A percentile compares a stretch with the other conserved stretches of the same genome.
These are phyloP conservation scores for Angophora floribunda DNA, from an alignment of 345 rosid species.

Conservation along the genomic window DNA sequence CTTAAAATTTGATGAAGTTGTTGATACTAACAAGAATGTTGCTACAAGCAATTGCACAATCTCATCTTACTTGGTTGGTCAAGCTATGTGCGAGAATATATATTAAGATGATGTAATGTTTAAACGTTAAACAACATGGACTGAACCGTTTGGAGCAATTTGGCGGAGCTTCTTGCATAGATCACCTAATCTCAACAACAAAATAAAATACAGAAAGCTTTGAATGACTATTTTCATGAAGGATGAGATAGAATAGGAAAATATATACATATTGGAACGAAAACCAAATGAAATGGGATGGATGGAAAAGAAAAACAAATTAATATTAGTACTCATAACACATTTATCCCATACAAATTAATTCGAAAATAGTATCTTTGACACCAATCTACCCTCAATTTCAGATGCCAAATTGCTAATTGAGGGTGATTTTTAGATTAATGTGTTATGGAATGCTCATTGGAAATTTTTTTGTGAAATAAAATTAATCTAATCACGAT, in stretches of 20 bases:
- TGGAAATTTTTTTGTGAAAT: neutral
- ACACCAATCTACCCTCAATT: neutral
- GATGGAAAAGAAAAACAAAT: neutral
- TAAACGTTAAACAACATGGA: neutral
- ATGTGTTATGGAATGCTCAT: neutral
- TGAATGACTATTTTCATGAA: neutral
- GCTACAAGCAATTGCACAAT: neutral
- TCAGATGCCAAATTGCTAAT: neutral
- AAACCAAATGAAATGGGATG: neutral
- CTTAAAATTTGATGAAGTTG: neutral
- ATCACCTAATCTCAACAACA: neutral
- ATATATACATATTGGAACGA: neutral
- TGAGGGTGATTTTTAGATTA: neutral
- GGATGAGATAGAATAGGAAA: neutral
- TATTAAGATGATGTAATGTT: neutral
- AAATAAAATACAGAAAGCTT: neutral
- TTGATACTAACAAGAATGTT: neutral
- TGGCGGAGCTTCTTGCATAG: neutral
- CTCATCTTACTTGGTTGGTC: neutral
- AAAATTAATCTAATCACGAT: neutral
- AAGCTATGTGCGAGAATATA: neutral
- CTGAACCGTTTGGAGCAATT: neutral
- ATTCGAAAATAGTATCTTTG: too few species aligned
- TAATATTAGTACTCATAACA: neutral
- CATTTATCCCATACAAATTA: too few species aligned